Evolutionary conservation across 805 yeast genomes (phyloP), one percentile per base, ranked within the genome.

Genomic region (Kodamaea kaohsiungensis): DNA sequence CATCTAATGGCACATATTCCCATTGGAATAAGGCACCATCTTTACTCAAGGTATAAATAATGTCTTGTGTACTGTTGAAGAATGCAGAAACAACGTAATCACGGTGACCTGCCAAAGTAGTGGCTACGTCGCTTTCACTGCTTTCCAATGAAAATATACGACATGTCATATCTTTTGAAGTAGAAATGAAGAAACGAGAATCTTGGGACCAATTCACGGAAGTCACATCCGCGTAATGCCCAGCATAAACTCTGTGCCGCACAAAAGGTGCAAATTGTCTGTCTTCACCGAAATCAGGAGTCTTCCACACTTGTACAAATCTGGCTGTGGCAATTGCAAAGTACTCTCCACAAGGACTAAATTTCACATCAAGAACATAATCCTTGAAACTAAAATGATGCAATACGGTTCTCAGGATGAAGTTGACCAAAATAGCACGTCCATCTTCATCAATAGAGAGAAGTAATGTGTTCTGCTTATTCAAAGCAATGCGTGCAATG

Each of bases 201-300:
- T 95, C 99, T 27, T 78, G 79, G 0, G 98, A 90, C 98, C 98
- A 95, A 2, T 89, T 79, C 9, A 95, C 69, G 1, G 91, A 83
- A 1, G 83, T 78, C 19, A 95, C 83, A 61, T 90, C 96, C 49
- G 85, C 86, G 67, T 85, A 91, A 73, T 95, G 99, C 37, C 99
- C 99, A 1, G 97, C 91, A 63, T 91, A 91, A 7, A 89, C 83
- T 64, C 96, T 78, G 70, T 89, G 90, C 58, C 96, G 87, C 40
- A 93, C 89, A 71, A 95, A 95, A 13, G 99, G 99, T 0, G 97
- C 95, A 78, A 95, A 95, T 67, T 91, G 97, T 56, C 96, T 80
- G 64, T 91, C 97, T 62, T 89, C 95, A 7, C 84, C 73, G 19
- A 78, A 75, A 47, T 82, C 85, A 0, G 98, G 98, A 1, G 98